These are phyloP conservation scores for Volvariella volvacea DNA, from an alignment of 1,284 basidiomycete species.

Conservation along the genomic window DNA sequence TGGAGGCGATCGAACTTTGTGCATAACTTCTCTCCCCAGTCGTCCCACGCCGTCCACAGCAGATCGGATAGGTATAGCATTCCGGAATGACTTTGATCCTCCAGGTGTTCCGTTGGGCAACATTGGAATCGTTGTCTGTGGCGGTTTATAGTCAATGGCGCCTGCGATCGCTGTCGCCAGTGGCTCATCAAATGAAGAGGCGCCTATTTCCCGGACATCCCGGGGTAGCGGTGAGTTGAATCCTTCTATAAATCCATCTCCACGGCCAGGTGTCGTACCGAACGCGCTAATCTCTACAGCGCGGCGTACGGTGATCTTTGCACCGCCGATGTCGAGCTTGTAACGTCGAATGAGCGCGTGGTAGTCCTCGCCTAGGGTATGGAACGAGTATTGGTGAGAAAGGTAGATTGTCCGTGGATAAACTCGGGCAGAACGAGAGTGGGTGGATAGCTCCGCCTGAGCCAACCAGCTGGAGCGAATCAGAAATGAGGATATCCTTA, in stretches of 20 bases:
- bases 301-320: conserved; percentile 63
- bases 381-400: conserved; percentile 77
- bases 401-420: conserved; percentile 74
- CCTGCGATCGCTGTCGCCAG: conserved; percentile 67
- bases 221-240: conserved; percentile 24
- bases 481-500: conserved; percentile 3
- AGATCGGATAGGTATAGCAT: conserved; percentile 50
- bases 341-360: conserved; percentile 68
- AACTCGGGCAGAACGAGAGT: conserved; percentile 46
- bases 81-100: conserved; percentile 33
- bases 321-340: conserved; percentile 53
- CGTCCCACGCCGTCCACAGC: conserved; percentile 49
- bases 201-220: conserved; percentile 31
- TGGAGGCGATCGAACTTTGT: conserved; percentile 28
- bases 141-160: conserved; percentile 48
- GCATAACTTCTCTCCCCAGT: conserved; percentile 44
- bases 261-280: conserved; percentile 17
- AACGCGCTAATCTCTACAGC: conserved; percentile 64
- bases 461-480: conserved; percentile 49
- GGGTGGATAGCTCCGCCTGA: conserved; percentile 76
- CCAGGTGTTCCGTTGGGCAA: conserved; percentile 63
- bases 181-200: conserved; percentile 67
- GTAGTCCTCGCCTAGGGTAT: conserved; percentile 70
- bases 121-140: conserved; percentile 53
- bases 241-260: conserved; percentile 50